phyloP scores from a whole-genome alignment of 345 rosid species.

The Leavenworthia alabamica region DNA sequence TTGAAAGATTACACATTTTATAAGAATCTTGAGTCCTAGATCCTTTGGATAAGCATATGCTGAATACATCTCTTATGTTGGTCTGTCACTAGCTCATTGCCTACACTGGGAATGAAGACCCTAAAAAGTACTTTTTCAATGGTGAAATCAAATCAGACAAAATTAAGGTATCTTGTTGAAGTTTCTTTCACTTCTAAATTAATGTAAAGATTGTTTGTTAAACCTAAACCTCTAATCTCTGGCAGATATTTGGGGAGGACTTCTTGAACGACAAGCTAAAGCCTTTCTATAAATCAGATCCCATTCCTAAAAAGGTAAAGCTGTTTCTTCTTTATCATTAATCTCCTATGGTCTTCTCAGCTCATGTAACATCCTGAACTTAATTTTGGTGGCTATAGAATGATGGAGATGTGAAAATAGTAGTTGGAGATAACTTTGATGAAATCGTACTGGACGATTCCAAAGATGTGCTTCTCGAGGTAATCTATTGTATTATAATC shows the following conservation, averaged over 20 bases:
- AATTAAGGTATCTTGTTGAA: slow-evolving; percentile 51
- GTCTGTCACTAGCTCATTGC: slow-evolving; percentile 55
- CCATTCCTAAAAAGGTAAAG: slow-evolving; percentile 76
- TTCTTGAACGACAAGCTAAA: slow-evolving; percentile 74
- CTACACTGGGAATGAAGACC: slow-evolving; percentile 84
- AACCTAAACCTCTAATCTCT: slow-evolving; percentile 1
- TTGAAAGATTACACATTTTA: background rate
- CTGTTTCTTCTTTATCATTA: slow-evolving; percentile 12
- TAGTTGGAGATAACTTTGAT: slow-evolving; percentile 88
- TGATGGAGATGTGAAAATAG: slow-evolving; percentile 91
- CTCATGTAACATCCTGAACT: slow-evolving; percentile 11
- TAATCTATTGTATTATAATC: slow-evolving; percentile 21
- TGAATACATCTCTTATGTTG: background rate
- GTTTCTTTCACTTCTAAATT: background rate
- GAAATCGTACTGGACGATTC: slow-evolving; percentile 90
- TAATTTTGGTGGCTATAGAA: slow-evolving; percentile 44
- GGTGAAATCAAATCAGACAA: slow-evolving; percentile 62
- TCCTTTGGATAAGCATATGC: background rate
- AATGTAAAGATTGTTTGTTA: background rate
- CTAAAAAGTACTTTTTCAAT: slow-evolving; percentile 54
- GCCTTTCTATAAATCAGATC: slow-evolving; percentile 92
- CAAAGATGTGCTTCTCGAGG: slow-evolving; percentile 98
- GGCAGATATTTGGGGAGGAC: slow-evolving; percentile 61
- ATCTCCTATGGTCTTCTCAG: background rate
- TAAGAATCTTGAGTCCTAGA: background rate